Percentiles rank a stretch among this genome's conserved stretches.
These are phyloP conservation scores for Crithidia bombi DNA, from an alignment of 208 protist genomes.

Conservation along the genomic window DNA sequence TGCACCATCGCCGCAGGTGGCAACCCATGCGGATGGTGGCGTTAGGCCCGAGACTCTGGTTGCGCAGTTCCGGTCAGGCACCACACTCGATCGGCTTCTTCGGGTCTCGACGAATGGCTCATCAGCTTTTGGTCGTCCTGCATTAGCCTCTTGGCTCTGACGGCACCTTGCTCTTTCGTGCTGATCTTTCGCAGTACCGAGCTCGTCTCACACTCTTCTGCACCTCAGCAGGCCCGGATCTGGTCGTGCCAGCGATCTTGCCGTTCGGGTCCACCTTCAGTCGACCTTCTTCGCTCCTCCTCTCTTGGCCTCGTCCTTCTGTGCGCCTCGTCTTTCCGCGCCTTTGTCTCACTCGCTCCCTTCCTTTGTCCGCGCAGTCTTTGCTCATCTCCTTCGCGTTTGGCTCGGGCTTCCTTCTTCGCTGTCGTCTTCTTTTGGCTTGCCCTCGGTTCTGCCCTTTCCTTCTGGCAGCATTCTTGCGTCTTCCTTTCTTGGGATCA, in stretches of 20 bases:
- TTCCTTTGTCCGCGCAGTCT: constrained; percentile 20
- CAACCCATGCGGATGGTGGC: no score
- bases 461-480: no score
- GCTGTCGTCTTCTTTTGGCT: constrained; percentile 5
- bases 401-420: constrained; percentile 30
- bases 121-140: constrained; percentile 57
- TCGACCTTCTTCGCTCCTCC: background rate
- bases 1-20: no score
- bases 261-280: constrained; percentile 24
- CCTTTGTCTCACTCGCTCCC: constrained; percentile 10
- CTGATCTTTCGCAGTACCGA: no score
- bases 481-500: no score
- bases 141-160: no score
- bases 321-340: constrained; percentile 3
- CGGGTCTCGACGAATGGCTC: constrained; percentile 49
- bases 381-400: constrained; percentile 33
- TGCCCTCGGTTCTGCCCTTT: no score
- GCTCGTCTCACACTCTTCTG: constrained; percentile 34
- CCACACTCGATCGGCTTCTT: constrained; percentile 41
- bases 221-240: constrained; percentile 44
- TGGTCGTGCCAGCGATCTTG: constrained; percentile 40
- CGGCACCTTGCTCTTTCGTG: constrained; percentile 48
- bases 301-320: constrained; percentile 13
- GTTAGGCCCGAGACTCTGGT: constrained; percentile 62
- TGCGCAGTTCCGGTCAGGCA: constrained; percentile 52